These are phyloP conservation scores for Carallia brachiata DNA, from an alignment of 345 rosid species.

Conservation along the genomic window DNA sequence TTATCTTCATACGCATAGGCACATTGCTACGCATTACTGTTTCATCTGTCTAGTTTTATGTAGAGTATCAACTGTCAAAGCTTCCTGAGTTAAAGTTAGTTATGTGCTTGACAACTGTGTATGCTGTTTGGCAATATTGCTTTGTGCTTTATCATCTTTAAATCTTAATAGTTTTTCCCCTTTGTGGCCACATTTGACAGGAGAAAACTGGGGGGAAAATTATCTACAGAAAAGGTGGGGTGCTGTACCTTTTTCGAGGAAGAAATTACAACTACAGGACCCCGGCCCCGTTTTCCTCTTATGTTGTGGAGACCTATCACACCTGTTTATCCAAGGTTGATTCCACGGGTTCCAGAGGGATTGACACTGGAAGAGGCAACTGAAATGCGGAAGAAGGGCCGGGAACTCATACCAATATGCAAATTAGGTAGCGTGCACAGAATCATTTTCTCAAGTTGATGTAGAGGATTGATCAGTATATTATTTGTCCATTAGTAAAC, in stretches of 20 bases:
- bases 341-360: constrained; percentile 69
- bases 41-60: no score
- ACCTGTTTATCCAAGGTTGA: constrained; percentile 77
- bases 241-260: constrained; percentile 78
- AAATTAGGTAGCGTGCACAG: constrained; percentile 54
- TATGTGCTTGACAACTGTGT: neutral
- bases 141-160: neutral
- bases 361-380: constrained; percentile 62
- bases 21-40: neutral
- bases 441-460: constrained; percentile 1
- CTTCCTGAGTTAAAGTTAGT: no score
- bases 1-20: neutral
- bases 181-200: constrained; percentile 40
- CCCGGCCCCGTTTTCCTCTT: constrained; percentile 78
- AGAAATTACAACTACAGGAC: constrained; percentile 84
- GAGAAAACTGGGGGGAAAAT: constrained; percentile 90
- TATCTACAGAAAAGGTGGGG: constrained; percentile 74
- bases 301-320: constrained; percentile 91
- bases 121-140: neutral
- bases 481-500: constrained; percentile 1
- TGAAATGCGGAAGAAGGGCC: constrained; percentile 82
- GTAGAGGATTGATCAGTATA: neutral
- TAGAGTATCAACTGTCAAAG: no score
- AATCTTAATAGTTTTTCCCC: neutral
- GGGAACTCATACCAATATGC: constrained; percentile 67